Base-by-base conservation (phyloP, 108 stramenopile genomes). In the Cyclotella baltica region DNA sequence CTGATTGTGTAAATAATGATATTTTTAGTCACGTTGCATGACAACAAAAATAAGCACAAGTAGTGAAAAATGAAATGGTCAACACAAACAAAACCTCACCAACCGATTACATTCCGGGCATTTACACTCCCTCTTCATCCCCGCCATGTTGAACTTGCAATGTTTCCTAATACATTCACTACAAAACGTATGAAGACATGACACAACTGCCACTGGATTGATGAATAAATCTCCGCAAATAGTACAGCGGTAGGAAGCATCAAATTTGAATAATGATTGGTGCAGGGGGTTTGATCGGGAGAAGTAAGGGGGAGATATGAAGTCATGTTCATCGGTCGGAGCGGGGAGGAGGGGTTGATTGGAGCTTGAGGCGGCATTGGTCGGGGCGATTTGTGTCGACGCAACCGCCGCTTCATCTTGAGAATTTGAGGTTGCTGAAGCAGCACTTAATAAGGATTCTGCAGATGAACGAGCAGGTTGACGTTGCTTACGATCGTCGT, bases 131-230 rank as follows among this genome's bases (percentile, higher is more conserved):
- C 78, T 62, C 37, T 68, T 80, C 78, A 80, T 80, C 0, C 67
- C 48, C 22, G 10, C 33, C 50, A 22, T 35, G 13, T 15, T 67
- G 16, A 38, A 30, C 15, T 66, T 62, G n/a, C 87, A 80, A 33
- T 63, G 35, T 29, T 51, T 78, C 8, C 88, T 77, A 27, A 91
- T 72, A 46, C 90, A 91, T 31, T 79, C 72, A 20, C 78, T 78
- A 62, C 90, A 91, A 66, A 89, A 91, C 33, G 86, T 69, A 62
- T 91, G 90, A 10, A 79, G 53, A 61, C 89, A 89, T 0, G 77
- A 79, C 31, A 80, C 28, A 0, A 89, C 31, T 0, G 78, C 63
- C 22, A 87, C 85, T 43, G 89, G 83, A 19, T 62, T 81, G 8
- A 52, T 22, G 68, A 72, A 84, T 15, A 87, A 62, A 25, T 83